Evolutionary conservation across 345 rosid species (phyloP).

Genomic region (Eucalyptus regnans): DNA sequence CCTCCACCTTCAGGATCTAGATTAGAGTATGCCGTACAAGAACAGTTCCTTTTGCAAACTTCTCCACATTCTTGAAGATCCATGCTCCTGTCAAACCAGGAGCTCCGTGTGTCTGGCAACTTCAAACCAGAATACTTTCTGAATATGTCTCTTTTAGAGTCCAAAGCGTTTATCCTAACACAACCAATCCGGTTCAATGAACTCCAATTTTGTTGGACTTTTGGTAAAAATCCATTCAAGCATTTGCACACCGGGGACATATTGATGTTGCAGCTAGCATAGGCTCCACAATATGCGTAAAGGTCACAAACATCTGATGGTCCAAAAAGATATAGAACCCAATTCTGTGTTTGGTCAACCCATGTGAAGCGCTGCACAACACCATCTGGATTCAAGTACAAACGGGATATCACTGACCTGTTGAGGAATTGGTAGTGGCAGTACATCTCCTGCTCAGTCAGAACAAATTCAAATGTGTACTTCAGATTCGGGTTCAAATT

Average conservation of each 20-base stretch:
- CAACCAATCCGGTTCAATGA: conserved; percentile 20
- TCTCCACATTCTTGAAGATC: conserved; percentile 13
- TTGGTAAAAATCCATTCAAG: conserved; percentile 21
- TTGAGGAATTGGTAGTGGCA: conserved; percentile 8
- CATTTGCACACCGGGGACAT: conserved; percentile 17
- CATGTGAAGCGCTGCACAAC: conserved; percentile 16
- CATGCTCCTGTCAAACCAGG: conserved; percentile 5
- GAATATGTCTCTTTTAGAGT: conserved; percentile 21
- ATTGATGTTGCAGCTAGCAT: conserved; percentile 5
- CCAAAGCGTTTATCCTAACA: conserved; percentile 11
- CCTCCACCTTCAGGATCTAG: conserved; percentile 16
- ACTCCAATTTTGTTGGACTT: conserved; percentile 8
- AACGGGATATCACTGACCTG: conserved; percentile 6
- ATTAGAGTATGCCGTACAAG: conserved; percentile 31
- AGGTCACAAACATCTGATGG: conserved; percentile 31
- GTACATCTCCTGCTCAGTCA: conserved; percentile 13
- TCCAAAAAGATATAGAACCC: conserved; percentile 16
- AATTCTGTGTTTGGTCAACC: conserved; percentile 9
- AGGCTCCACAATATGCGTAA: background rate
- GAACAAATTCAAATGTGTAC: conserved; percentile 1
- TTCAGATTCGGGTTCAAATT: background rate
- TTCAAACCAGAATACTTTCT: conserved; percentile 4
- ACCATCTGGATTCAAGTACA: conserved; percentile 12
- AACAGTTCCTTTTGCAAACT: conserved; percentile 23
- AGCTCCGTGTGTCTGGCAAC: conserved; percentile 18